Conservation (phyloP, 139 green algal species). For the Closterium sp. region DNA sequence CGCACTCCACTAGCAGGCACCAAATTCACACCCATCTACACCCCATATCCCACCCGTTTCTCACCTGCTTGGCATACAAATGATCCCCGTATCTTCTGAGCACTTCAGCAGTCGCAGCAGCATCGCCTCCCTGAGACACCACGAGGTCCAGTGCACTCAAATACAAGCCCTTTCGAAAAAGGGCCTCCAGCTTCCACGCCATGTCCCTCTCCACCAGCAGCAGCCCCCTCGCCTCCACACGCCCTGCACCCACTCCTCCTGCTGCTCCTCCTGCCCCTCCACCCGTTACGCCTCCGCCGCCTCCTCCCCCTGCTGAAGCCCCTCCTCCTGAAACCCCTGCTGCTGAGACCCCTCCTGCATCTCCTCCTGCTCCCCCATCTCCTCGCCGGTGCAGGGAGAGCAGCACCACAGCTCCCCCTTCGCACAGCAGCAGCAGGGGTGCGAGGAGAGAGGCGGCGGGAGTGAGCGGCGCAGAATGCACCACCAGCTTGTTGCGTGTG, state of each 20-base stretch:
- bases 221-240: no score
- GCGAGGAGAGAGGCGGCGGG: neutral
- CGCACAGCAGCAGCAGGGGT: conserved; percentile 39
- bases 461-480: conserved; percentile 4
- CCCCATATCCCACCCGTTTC: no score
- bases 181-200: conserved; percentile 49
- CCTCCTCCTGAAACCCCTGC: no score
- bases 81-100: no score
- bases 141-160: conserved; percentile 46
- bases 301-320: no score
- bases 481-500: conserved; percentile 77
- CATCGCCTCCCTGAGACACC: no score
- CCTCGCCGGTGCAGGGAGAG: neutral
- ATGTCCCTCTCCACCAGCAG: conserved; percentile 56
- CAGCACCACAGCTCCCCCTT: conserved; percentile 47
- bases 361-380: no score
- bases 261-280: neutral
- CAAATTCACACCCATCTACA: neutral
- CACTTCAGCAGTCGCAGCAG: no score
- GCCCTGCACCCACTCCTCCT: no score
- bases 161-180: conserved; percentile 57
- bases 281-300: no score
- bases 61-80: conserved; percentile 70
- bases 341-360: no score
- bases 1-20: conserved; percentile 36